phyloP scores from a whole-genome alignment of 768 basidiomycete genomes.

The Leccinum broughii region DNA sequence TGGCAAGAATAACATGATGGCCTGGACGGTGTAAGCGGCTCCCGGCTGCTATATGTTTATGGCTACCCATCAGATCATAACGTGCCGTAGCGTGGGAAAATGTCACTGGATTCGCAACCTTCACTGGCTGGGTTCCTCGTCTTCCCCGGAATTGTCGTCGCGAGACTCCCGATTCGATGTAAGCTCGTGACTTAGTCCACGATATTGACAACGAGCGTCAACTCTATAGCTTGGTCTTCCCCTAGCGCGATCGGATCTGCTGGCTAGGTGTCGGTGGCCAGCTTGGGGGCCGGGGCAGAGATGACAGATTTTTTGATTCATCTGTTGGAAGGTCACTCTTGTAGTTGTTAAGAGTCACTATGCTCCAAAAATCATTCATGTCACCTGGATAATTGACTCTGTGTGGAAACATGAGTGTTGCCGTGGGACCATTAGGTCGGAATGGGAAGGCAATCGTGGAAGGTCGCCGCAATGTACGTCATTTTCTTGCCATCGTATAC shows the following conservation, averaged over 20 bases:
- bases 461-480: conserved; percentile 85
- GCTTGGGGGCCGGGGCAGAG: conserved; percentile 59
- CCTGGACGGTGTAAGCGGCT: conserved; percentile 65
- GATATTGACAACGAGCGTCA: conserved; percentile 1
- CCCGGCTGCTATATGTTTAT: neutral
- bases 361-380: conserved; percentile 81
- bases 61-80: conserved; percentile 48
- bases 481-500: neutral
- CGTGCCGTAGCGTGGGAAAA: conserved; percentile 50
- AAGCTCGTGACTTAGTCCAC: conserved; percentile 33
- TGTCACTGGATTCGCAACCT: conserved; percentile 84
- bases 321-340: conserved; percentile 51
- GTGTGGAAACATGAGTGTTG: conserved; percentile 89
- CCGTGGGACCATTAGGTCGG: conserved; percentile 89
- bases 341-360: conserved; percentile 6
- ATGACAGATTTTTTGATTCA: conserved; percentile 91
- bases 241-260: conserved; percentile 94
- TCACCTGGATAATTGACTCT: conserved; percentile 86
- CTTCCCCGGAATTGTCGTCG: conserved; percentile 81
- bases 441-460: conserved; percentile 90
- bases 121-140: conserved; percentile 71
- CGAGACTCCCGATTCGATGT: conserved; percentile 79
- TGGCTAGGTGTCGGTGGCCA: conserved; percentile 88
- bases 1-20: conserved; percentile 63
- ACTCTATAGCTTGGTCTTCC: conserved; percentile 89